Percentiles rank a stretch among this genome's conserved stretches.
phyloP scores from a whole-genome alignment of 1,284 basidiomycete genomes.

The Apiotrichum mycotoxinovorans region DNA sequence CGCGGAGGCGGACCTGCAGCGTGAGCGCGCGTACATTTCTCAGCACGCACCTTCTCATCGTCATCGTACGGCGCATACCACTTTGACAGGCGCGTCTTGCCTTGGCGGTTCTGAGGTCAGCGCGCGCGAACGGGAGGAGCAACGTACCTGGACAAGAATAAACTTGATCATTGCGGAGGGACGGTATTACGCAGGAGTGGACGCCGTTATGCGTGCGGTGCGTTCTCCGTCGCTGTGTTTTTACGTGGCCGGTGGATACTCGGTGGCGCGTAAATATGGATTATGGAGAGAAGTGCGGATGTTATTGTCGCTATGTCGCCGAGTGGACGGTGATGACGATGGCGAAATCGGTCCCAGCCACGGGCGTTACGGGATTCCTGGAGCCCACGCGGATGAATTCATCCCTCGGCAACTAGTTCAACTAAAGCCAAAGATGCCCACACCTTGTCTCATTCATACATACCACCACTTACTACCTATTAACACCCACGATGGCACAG shows the following conservation, averaged over 20 bases:
- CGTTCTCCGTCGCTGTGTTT: not conserved
- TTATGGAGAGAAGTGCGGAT: no score
- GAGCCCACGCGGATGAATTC: no score
- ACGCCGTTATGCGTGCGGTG: not conserved
- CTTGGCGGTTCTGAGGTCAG: conserved; percentile 78
- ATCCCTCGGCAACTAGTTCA: not conserved
- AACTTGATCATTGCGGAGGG: conserved; percentile 74
- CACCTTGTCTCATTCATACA: not conserved
- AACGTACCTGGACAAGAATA: conserved; percentile 77
- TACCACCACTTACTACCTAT: no score
- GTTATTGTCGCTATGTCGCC: no score
- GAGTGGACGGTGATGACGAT: no score
- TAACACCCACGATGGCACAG: conserved; percentile 12
- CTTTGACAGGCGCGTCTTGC: conserved; percentile 93
- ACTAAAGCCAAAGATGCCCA: not conserved
- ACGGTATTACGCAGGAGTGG: no score
- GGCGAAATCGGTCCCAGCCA: no score
- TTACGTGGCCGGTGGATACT: no score
- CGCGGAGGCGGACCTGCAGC: conserved; percentile 75
- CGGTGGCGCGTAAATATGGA: no score
- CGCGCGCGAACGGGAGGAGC: not conserved
- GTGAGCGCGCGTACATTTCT: conserved; percentile 1
- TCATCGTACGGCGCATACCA: conserved; percentile 97
- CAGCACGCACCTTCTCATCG: conserved; percentile 77
- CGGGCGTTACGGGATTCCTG: no score